Percentiles rank a stretch among this genome's conserved stretches.
Evolutionary conservation across 768 basidiomycete genomes (phyloP).

Genomic region (Rhodocollybia butyracea): DNA sequence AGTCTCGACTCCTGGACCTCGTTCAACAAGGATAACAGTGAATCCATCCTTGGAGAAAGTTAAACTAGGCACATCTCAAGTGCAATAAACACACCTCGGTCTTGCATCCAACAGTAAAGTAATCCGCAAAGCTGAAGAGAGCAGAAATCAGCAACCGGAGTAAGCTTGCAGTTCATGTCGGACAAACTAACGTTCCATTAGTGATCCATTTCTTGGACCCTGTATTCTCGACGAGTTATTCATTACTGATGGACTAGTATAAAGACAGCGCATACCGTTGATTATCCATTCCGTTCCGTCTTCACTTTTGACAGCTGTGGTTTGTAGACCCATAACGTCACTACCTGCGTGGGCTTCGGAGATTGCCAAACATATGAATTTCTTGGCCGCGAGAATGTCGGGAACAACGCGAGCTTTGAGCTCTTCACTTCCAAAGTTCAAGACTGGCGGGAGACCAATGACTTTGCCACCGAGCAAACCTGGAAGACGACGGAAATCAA

Average conservation of each 20-base stretch:
- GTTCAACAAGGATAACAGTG: constrained; percentile 84
- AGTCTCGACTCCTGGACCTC: constrained; percentile 79
- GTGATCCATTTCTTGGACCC: constrained; percentile 84
- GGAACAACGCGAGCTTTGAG: constrained; percentile 53
- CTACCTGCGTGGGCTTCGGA: constrained; percentile 87
- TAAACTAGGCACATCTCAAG: background rate
- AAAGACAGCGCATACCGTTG: constrained; percentile 48
- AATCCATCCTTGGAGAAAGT: constrained; percentile 47
- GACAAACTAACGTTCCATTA: constrained; percentile 58
- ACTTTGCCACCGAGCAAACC: constrained; percentile 69
- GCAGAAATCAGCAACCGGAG: background rate
- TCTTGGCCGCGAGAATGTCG: constrained; percentile 68
- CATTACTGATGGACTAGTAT: constrained; percentile 2
- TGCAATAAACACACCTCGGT: constrained; percentile 37
- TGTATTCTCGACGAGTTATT: constrained; percentile 1
- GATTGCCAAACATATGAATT: constrained; percentile 82
- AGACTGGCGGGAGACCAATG: constrained; percentile 80
- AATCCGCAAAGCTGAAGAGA: constrained; percentile 40
- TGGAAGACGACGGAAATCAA: constrained; percentile 12
- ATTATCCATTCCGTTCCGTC: constrained; percentile 83
- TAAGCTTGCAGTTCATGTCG: background rate
- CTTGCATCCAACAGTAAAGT: constrained; percentile 67
- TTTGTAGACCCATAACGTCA: constrained; percentile 74
- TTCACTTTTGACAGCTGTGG: constrained; percentile 69
- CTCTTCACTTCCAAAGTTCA: constrained; percentile 74